Evolutionary conservation across 169 alveolate species (phyloP).

Genomic region (Amoebophrya sp.): DNA sequence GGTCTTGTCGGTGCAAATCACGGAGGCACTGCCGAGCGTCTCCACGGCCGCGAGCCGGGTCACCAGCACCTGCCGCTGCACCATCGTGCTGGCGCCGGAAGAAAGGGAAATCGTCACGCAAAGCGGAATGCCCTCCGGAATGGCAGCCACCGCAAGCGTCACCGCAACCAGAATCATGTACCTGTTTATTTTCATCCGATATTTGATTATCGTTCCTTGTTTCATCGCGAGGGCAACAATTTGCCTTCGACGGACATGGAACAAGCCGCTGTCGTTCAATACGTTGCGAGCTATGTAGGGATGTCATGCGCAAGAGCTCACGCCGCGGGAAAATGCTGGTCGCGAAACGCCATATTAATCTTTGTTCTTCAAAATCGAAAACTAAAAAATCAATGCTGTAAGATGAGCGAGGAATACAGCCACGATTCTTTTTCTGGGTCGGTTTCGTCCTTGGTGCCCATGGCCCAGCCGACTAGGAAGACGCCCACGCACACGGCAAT

Average conservation of each 20-base stretch:
- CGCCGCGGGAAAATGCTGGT: background rate
- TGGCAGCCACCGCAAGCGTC: conserved; percentile 73
- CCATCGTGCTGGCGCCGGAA: conserved; percentile 85
- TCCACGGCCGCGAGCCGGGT: conserved; percentile 90
- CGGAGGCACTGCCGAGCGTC: conserved; percentile 92
- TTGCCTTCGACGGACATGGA: background rate
- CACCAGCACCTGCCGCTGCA: conserved; percentile 58
- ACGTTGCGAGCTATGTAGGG: background rate
- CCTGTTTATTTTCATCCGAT: background rate
- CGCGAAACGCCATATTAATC: background rate
- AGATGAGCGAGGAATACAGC: too few species aligned
- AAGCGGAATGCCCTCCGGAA: conserved; percentile 98
- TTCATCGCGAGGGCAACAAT: too few species aligned
- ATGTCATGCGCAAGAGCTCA: conserved; percentile 10
- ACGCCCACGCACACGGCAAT: conserved; percentile 23
- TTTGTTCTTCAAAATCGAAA: background rate
- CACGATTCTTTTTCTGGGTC: background rate
- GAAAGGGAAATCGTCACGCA: conserved; percentile 91
- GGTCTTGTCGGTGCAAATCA: conserved; percentile 93
- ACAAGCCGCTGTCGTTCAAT: background rate
- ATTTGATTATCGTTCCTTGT: background rate
- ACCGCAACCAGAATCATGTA: conserved; percentile 88
- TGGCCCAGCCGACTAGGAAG: conserved; percentile 15
- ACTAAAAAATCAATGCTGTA: too few species aligned
- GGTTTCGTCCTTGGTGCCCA: background rate